A percentile compares a stretch with the other conserved stretches of the same genome.
phyloP scores from a whole-genome alignment of 1,284 basidiomycete species.

The Leccinum subfulvum region DNA sequence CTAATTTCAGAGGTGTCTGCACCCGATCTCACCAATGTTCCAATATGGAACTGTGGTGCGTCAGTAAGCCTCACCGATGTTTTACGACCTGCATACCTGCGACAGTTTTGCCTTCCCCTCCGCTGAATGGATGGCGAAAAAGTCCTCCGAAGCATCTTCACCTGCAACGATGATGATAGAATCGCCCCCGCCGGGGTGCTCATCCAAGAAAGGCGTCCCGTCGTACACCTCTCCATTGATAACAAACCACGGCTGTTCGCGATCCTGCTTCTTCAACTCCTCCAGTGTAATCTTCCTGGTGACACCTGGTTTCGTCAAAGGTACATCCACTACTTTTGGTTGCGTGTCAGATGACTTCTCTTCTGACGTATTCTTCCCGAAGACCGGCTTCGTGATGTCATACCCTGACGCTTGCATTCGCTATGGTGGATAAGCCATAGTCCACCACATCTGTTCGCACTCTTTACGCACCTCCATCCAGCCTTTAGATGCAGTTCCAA shows the following conservation, averaged over 20 bases:
- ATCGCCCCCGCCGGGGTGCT: conserved; percentile 65
- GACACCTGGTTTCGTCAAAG: conserved; percentile 42
- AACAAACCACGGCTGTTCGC: conserved; percentile 59
- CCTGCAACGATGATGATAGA: conserved; percentile 61
- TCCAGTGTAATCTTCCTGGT: conserved; percentile 45
- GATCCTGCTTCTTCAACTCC: conserved; percentile 46
- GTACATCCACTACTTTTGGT: conserved; percentile 21
- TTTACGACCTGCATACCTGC: conserved; percentile 33
- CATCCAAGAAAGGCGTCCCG: conserved; percentile 52
- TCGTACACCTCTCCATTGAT: conserved; percentile 59
- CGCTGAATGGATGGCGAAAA: conserved; percentile 55
- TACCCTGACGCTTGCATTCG: conserved; percentile 49
- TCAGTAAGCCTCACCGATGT: conserved; percentile 11
- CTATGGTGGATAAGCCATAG: conserved; percentile 22
- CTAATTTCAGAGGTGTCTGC: background rate
- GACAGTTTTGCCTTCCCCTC: conserved; percentile 49
- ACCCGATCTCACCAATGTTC: conserved; percentile 33
- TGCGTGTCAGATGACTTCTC: conserved; percentile 3
- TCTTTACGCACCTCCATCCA: conserved; percentile 53
- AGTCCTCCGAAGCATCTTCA: conserved; percentile 66
- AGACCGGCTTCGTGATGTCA: conserved; percentile 46
- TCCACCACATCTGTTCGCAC: background rate
- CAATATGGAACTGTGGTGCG: conserved; percentile 41
- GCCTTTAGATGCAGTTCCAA: conserved; percentile 50
- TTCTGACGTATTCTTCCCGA: conserved; percentile 23